A percentile compares a stretch with the other conserved stretches of the same genome.
These are phyloP conservation scores for Apocynum venetum DNA, from an alignment of 257 asterid species.

Conservation along the genomic window DNA sequence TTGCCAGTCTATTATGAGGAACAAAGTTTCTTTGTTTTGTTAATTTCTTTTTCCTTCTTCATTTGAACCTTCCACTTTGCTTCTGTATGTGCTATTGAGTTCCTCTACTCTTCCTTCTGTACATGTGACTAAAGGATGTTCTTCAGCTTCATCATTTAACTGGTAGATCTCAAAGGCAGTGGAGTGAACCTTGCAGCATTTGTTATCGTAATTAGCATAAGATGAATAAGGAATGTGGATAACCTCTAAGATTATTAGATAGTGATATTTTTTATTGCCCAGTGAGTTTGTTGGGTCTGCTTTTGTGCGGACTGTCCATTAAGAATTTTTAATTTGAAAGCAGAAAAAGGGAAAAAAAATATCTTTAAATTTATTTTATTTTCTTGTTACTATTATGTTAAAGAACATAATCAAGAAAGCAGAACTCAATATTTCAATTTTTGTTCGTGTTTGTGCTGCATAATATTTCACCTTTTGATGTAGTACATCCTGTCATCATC, in stretches of 20 bases:
- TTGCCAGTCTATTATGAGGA: neutral
- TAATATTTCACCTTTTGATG: neutral
- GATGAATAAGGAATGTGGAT: neutral
- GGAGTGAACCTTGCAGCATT: neutral
- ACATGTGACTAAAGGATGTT: neutral
- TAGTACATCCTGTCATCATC: neutral
- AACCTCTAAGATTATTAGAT: neutral
- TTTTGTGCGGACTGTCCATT: neutral
- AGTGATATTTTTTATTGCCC: neutral
- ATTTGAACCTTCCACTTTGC: neutral
- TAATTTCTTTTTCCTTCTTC: neutral
- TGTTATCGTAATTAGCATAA: neutral
- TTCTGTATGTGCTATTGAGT: neutral
- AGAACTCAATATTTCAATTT: neutral
- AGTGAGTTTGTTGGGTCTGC: neutral
- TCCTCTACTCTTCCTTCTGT: neutral
- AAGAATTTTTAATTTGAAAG: neutral
- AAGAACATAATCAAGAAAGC: neutral
- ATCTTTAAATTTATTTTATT: neutral
- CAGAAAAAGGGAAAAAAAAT: neutral
- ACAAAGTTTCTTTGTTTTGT: neutral
- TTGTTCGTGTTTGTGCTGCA: neutral
- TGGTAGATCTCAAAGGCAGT: neutral
- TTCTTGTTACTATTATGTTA: neutral
- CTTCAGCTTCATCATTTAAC: neutral